These are phyloP conservation scores for Monosiga brevicollis DNA, from an alignment of 78 protist species.

Conservation along the genomic window DNA sequence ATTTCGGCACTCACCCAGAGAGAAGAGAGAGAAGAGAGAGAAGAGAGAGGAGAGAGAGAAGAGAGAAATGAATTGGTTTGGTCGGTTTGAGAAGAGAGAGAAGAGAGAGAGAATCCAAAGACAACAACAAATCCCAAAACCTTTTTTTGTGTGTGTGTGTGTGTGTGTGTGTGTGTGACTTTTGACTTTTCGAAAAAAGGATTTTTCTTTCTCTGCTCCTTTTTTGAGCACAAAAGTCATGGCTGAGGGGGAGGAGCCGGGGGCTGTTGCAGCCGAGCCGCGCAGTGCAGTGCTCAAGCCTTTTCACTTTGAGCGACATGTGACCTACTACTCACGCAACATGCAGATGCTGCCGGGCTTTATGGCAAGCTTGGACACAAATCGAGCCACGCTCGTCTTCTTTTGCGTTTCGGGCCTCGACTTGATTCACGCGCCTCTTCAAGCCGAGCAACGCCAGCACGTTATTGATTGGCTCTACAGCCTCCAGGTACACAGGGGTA, in stretches of 20 bases:
- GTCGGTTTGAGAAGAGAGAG: neutral
- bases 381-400: slow-evolving; percentile 44
- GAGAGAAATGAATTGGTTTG: neutral
- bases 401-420: slow-evolving; percentile 42
- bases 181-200: no score
- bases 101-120: neutral
- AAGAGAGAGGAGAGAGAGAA: neutral
- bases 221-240: no score
- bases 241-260: no score
- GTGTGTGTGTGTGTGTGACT: neutral
- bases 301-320: no score
- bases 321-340: no score
- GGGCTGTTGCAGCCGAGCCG: no score
- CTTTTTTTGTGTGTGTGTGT: neutral
- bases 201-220: no score
- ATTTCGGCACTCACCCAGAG: neutral
- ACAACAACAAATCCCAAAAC: neutral
- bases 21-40: neutral
- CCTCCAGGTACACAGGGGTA: no score
- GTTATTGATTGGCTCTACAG: slow-evolving; percentile 40
- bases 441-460: neutral
- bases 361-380: no score
- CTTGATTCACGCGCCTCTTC: slow-evolving; percentile 16
- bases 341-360: no score
- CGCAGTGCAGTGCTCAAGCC: no score